Base-by-base conservation (phyloP, 805 yeast genomes). In the Pichia californica region DNA sequence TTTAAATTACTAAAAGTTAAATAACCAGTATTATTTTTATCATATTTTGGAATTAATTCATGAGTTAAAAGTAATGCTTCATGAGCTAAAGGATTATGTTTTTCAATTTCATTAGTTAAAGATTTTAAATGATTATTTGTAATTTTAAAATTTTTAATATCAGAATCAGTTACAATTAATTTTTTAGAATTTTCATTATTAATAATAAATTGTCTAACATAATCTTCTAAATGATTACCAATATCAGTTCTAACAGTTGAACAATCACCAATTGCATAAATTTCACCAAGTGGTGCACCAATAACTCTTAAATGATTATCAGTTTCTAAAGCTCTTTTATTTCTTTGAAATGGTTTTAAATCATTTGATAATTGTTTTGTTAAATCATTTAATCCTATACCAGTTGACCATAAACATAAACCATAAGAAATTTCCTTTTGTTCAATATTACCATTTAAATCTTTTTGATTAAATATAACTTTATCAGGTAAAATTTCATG, bases 171-270 rank as follows among this genome's bases (percentile, higher is more conserved):
- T 40, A 74, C 64, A 43, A 73, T 54, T 18, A 44, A 42, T 36
- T 52, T 54, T 29, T 54, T 48, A 3, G 85, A 86, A 3, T 18
- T 26, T 3, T 96, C 79, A 50, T 87, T 86, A 43, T 89, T 88
- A 65, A 88, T 86, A 67, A 97, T 96, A 47, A 95, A 88, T 47
- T 96, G 96, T 96, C 98, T 89, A 49, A 91, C 94, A 53, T 89
- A 74, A 55, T 87, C 73, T 59, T 97, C 97, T 61, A 88, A 91
- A 38, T 96, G 96, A 54, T 88, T 71, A 29, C 69, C 64, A 31
- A 70, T 62, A 56, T 76, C 77, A 49, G 81, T 69, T 9, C 81
- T 61, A 18, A 94, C 95, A 50, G 81, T 81, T 27, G 77, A 73
- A 32, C 73, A 68, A 54, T 84, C 86, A 44, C 73, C 79, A 58